phyloP scores from a whole-genome alignment of 208 protist genomes.

The Acanthamoeba healyi region DNA sequence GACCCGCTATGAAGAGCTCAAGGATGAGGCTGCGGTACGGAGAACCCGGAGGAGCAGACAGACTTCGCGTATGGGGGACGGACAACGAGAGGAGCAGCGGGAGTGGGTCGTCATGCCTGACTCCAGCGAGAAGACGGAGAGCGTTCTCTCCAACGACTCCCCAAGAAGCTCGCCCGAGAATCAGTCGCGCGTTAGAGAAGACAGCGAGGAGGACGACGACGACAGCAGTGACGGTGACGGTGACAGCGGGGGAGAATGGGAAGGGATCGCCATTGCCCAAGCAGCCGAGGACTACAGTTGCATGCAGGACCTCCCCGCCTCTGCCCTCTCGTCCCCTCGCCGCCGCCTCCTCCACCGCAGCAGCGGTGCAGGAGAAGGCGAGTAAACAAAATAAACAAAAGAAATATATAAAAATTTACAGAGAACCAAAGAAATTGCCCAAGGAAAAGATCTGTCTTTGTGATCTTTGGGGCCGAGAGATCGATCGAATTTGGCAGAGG shows the following conservation, averaged over 20 bases:
- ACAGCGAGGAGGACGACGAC: background rate
- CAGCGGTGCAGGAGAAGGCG: too few relatives aligned
- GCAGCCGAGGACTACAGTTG: background rate
- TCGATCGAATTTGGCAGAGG: too few relatives aligned
- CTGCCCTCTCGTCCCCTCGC: background rate
- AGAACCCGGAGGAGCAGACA: background rate
- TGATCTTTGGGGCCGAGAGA: too few relatives aligned
- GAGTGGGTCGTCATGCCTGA: too few relatives aligned
- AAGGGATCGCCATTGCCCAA: background rate
- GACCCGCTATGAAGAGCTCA: slow-evolving; percentile 62
- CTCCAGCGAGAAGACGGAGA: too few relatives aligned
- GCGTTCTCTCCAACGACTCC: too few relatives aligned
- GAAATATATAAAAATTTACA: background rate
- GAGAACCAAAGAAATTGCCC: background rate
- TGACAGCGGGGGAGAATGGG: background rate
- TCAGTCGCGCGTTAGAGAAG: background rate
- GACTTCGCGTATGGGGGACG: background rate
- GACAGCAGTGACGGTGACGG: background rate
- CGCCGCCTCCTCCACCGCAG: too few relatives aligned
- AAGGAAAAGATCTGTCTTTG: too few relatives aligned
- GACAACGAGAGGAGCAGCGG: background rate
- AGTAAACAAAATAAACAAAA: too few relatives aligned
- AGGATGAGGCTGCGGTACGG: slow-evolving; percentile 5
- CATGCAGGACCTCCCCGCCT: background rate
- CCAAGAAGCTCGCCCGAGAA: too few relatives aligned